Conservation (phyloP, 495 filamentous ascomycete species). For the Daldinia bambusicola region DNA sequence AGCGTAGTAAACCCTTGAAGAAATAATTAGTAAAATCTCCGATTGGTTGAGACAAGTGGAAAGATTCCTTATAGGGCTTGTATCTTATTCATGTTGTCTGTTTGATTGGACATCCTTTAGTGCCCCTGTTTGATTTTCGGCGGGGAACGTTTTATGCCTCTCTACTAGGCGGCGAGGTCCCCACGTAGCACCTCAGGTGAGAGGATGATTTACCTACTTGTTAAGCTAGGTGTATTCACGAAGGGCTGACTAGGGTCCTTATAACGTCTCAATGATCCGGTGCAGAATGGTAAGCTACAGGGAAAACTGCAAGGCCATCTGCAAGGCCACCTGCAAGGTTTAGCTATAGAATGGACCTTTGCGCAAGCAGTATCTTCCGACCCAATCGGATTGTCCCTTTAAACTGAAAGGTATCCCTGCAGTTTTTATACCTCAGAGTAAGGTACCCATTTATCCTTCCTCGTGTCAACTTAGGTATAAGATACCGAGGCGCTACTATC, state of each 20-base stretch:
- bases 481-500: background rate
- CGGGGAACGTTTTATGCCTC: background rate
- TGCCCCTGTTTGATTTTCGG: background rate
- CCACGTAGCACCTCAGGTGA: background rate
- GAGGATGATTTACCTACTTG: conserved; percentile 1
- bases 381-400: conserved; percentile 15
- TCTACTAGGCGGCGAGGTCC: background rate
- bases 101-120: background rate
- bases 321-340: background rate
- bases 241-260: background rate
- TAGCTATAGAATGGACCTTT: background rate
- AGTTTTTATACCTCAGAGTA: background rate
- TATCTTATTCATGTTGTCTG: background rate
- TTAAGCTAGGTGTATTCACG: background rate
- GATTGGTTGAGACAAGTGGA: background rate
- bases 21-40: background rate
- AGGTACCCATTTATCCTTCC: background rate
- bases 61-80: background rate
- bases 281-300: background rate
- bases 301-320: background rate
- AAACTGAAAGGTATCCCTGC: background rate
- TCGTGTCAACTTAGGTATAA: background rate
- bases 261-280: background rate
- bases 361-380: conserved; percentile 5
- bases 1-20: background rate